Evolutionary conservation across 495 filamentous ascomycete species (phyloP).

Genomic region (Pyrenula aspistea): DNA sequence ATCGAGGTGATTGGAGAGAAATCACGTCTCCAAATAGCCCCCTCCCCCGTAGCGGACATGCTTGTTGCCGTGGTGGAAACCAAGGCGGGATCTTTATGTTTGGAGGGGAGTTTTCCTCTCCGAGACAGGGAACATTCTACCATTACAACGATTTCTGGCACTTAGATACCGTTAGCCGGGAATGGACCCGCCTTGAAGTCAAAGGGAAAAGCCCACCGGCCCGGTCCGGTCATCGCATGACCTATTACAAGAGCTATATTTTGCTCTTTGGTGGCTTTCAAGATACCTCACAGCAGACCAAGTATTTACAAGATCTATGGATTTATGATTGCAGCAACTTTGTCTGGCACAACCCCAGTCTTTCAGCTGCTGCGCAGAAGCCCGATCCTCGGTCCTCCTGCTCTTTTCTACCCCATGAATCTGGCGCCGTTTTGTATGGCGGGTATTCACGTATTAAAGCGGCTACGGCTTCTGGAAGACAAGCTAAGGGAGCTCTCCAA

Average conservation of each 20-base stretch:
- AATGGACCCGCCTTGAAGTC: slow-evolving; percentile 81
- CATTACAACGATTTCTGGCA: slow-evolving; percentile 99
- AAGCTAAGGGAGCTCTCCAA: slow-evolving; percentile 49
- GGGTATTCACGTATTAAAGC: slow-evolving; percentile 87
- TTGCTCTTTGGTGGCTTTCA: slow-evolving; percentile 80
- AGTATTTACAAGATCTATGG: slow-evolving; percentile 67
- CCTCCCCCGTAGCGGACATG: slow-evolving; percentile 81
- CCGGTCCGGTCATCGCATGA: slow-evolving; percentile 88
- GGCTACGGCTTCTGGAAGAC: slow-evolving; percentile 33
- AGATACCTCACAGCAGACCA: slow-evolving; percentile 85
- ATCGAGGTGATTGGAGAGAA: slow-evolving; percentile 74
- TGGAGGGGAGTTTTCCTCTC: slow-evolving; percentile 64
- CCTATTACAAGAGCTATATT: slow-evolving; percentile 79
- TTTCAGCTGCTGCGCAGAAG: slow-evolving; percentile 65
- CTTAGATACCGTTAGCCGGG: slow-evolving; percentile 64
- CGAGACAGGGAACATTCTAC: slow-evolving; percentile 97
- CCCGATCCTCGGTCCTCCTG: slow-evolving; percentile 87
- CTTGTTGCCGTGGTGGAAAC: slow-evolving; percentile 81
- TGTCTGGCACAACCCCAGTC: slow-evolving; percentile 59
- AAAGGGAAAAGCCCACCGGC: slow-evolving; percentile 86
- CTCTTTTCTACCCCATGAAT: slow-evolving; percentile 78
- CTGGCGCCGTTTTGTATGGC: slow-evolving; percentile 78
- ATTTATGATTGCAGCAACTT: slow-evolving; percentile 60
- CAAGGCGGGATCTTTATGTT: slow-evolving; percentile 81
- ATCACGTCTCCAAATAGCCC: slow-evolving; percentile 87